Evolutionary conservation across 306 rosid genomes (phyloP), one percentile per base, ranked within the genome.

Genomic region (Inga leiocalycina): DNA sequence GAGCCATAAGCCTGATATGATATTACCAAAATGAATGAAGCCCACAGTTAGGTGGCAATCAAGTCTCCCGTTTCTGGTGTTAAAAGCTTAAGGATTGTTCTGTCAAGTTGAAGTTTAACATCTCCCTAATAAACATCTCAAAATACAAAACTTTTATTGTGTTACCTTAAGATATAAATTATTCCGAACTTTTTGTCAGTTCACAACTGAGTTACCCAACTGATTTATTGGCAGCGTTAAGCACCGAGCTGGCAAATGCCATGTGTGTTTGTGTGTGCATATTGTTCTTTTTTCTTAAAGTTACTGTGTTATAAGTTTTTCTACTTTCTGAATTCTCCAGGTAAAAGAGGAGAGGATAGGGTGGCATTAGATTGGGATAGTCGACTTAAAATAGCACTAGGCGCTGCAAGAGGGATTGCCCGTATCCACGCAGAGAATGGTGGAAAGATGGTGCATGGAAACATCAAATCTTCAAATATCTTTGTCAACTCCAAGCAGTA

Each of bases 371-470:
- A 90, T 81, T 94, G 98, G 98, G 91, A 91, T 75, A 48, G 92
- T 35, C 87, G 97, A 52, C 87, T 91, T 48, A 91, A 85, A 85
- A 85, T 94, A 81, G 98, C 97, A 14, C 39, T 91, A 35, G 98
- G 98, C 24, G 91, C 94, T 43, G 98, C 97, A 32, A 90, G 92
- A 82, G 98, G 98, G 73, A 85, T 94, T 65, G 90, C 92, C 43
- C 89, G 87, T 8, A 86, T 94, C 84, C 98, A 94, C 78, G 76
- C 76, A 20, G 95, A 87, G 82, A 91, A 87, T 27, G 88, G 91
- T 8, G 97, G 97, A 80, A 94, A 93, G 69, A 94, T 94, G 61
- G 90, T 93, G 49, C 97, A 93, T 32, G 98, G 97, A 80, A 93
- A 94, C 51, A 84, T 94, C 41, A 94, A 92, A 88, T 85, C 97